Percentiles rank a stretch among this genome's conserved stretches.
Conservation (phyloP, 495 filamentous ascomycete genomes). For the Penicillium steckii region DNA sequence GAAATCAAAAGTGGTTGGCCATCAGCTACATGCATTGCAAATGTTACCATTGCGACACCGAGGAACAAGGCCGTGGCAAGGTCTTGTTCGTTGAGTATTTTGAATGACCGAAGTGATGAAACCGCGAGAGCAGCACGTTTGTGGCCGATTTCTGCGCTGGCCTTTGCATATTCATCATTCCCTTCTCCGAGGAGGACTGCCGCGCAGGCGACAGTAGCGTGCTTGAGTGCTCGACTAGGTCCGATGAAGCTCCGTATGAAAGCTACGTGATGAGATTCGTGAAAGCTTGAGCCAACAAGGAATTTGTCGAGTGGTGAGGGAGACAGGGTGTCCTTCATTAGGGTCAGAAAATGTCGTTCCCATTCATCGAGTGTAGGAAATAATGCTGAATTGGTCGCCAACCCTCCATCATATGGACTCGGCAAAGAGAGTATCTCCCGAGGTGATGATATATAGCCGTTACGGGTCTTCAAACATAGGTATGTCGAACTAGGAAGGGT, state of each 20-base stretch:
- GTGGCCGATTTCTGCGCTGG: slow-evolving; percentile 11
- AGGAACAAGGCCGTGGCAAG: slow-evolving; percentile 11
- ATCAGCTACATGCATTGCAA: slow-evolving; percentile 22
- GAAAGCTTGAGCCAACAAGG: slow-evolving; percentile 15
- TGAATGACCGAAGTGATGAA: slow-evolving; percentile 14
- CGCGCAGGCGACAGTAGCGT: slow-evolving; percentile 18
- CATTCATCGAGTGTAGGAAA: slow-evolving; percentile 13
- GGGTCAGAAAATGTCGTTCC: slow-evolving; percentile 19
- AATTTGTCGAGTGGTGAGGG: slow-evolving; percentile 20
- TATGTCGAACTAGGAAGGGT: slow-evolving; percentile 7
- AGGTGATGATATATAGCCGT: background rate
- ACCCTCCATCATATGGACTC: background rate
- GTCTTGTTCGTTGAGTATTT: slow-evolving; percentile 6
- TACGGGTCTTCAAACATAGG: background rate
- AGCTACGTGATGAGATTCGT: slow-evolving; percentile 12
- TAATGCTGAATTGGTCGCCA: slow-evolving; percentile 9
- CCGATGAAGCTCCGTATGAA: slow-evolving; percentile 14
- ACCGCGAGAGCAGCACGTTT: slow-evolving; percentile 15
- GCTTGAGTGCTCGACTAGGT: slow-evolving; percentile 7
- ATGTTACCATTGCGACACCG: slow-evolving; percentile 18
- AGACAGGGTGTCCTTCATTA: slow-evolving; percentile 14
- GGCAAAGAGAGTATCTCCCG: background rate
- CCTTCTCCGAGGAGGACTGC: slow-evolving; percentile 17
- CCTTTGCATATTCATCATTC: slow-evolving; percentile 2
- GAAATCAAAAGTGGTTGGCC: slow-evolving; percentile 18